A percentile compares a stretch with the other conserved stretches of the same genome.
These are phyloP conservation scores for Golubevia pallescens DNA, from an alignment of 1,284 basidiomycete species.

Conservation along the genomic window DNA sequence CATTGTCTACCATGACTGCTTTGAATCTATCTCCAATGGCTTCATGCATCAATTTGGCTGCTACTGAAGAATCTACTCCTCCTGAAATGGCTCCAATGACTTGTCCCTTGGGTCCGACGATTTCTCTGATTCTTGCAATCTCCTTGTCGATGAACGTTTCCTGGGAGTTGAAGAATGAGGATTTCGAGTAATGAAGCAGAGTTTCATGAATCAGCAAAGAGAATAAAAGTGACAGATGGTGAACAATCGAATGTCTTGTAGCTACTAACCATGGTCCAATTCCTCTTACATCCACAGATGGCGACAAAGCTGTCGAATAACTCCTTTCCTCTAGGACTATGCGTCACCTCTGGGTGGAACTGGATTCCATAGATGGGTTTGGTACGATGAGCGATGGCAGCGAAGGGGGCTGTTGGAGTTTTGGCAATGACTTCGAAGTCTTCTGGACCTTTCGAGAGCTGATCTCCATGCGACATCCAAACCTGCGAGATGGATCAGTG, in stretches of 20 bases:
- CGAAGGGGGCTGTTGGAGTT: conserved; percentile 87
- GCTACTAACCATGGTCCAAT: conserved; percentile 97
- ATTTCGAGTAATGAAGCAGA: too few species aligned
- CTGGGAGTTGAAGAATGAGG: too few species aligned
- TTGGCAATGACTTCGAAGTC: conserved; percentile 87
- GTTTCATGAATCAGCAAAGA: too few species aligned
- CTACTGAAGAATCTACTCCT: conserved; percentile 96
- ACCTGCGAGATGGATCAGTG: too few species aligned
- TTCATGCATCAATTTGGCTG: conserved; percentile 99
- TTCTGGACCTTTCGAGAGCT: conserved; percentile 80
- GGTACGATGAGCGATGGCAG: conserved; percentile 87
- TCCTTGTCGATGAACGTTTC: conserved; percentile 99
- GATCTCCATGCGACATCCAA: conserved; percentile 99
- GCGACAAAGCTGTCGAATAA: conserved; percentile 88
- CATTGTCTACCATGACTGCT: conserved; percentile 99
- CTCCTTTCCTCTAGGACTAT: conserved; percentile 86
- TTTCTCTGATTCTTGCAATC: conserved; percentile 88
- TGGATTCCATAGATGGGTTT: conserved; percentile 96
- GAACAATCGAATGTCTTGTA: neutral
- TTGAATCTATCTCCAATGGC: conserved; percentile 93
- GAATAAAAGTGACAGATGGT: neutral
- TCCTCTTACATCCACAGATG: conserved; percentile 80
- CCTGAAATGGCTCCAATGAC: conserved; percentile 98
- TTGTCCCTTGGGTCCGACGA: conserved; percentile 90
- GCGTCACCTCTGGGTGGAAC: conserved; percentile 98